Evolutionary conservation across 179 eudicot species (phyloP).

Genomic region (Gypsophila paniculata): DNA sequence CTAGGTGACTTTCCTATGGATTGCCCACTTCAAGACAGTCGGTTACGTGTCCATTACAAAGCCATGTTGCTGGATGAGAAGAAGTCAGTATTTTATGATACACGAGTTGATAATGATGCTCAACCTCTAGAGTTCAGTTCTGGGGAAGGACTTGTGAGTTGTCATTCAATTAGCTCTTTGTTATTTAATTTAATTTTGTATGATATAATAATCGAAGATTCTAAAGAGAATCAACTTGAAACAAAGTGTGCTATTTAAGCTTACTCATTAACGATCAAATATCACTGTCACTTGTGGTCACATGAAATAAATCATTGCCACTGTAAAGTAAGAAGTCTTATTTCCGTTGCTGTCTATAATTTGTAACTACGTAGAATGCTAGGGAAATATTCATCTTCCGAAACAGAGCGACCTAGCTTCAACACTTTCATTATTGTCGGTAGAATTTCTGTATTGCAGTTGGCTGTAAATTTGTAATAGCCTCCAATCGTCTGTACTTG

Average conservation of each 20-base stretch:
- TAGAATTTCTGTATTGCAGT: neutral
- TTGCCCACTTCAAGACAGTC: conserved; percentile 99
- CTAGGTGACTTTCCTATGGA: conserved; percentile 99
- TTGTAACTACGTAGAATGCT: neutral
- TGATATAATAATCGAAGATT: neutral
- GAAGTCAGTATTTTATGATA: conserved; percentile 83
- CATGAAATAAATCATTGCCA: neutral
- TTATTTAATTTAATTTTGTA: neutral
- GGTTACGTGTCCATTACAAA: conserved; percentile 76
- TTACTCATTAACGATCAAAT: neutral
- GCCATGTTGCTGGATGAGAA: conserved; percentile 83
- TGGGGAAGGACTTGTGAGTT: conserved; percentile 98
- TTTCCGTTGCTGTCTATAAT: neutral
- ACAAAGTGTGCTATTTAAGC: neutral
- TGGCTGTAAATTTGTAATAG: neutral
- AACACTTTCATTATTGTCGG: neutral
- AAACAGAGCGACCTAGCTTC: conserved; percentile 13
- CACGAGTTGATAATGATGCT: conserved; percentile 75
- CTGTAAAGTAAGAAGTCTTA: neutral
- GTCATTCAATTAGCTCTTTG: neutral
- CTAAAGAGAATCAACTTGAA: neutral
- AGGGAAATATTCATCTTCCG: neutral
- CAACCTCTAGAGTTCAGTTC: conserved; percentile 92
- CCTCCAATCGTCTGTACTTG: neutral
- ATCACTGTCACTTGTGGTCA: neutral